Evolutionary conservation across 176 grass and related monocot species (phyloP), one percentile per base, ranked within the genome.

Genomic region (Musa troglodytarum): DNA sequence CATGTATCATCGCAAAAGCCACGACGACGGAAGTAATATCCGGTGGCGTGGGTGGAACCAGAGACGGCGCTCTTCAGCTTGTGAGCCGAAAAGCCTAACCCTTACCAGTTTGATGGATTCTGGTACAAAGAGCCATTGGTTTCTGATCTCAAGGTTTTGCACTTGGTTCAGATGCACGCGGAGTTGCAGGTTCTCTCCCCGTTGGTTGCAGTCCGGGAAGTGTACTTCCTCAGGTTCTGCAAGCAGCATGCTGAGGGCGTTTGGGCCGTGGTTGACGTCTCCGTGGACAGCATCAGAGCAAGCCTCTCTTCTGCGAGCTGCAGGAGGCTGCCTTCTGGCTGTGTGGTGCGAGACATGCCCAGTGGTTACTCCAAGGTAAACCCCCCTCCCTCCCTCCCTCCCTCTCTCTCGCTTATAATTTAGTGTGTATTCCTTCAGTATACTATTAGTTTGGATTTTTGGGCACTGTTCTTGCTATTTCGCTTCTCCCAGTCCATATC

Each of bases 21-120:
- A 77, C 63, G 68, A 93, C 88, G 13, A 76, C 77, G 62, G 90
- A 93, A 75, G 83, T 93, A 25, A 98, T 98, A 78, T 90, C 94
- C 2, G 80, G 75, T 56, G 94, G 94, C 65, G 83, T 98, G 85
- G 88, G 88, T 68, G 88, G 94, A 78, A 89, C 94, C 3, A 87
- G 88, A 55, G 93, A 87, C 89, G 94, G 88, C 9, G 81, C 94
- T 7, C 83, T 98, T 78, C 94, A 98, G 74, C 86, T 98, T 74
- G 94, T 97, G 75, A 97, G 83, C 67, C 34, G 3, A 43, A 43
- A 69, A 69, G 4, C 61, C n/a, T 10, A 20, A 25, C n/a, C 1
- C 10, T 23, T 63, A 7, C 13, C 6, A 15, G 43, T 51, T n/a
- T 51, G 34, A 43, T 43, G 34, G 34, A 43, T 43, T 43, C 34